Base-by-base conservation (phyloP, 116 monocot species). In the Zostera marina region DNA sequence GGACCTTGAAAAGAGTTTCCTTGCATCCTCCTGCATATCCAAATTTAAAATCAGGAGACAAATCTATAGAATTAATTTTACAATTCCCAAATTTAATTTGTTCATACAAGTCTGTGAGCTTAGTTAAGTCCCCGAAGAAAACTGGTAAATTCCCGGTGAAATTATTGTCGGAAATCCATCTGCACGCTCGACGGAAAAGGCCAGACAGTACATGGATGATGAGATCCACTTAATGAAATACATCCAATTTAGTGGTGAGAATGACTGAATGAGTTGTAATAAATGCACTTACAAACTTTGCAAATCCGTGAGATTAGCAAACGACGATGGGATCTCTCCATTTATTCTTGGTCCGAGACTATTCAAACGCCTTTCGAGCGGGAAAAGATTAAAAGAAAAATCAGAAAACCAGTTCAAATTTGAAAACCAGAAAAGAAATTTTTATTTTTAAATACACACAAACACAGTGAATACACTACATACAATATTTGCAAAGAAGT, bases 131-230 rank as follows among this genome's bases (percentile, higher is more conserved):
- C 14, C 56, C 39, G 0, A 56, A 8, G 38, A 56, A 56, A 15
- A 8, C 56, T 14, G 56, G 56, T 32, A 56, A 15, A 15, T n/a
- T 56, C 38, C 56, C 56, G 12, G 7, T 15, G 2, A 56, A 56
- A 5, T 8, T 56, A 56, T 56, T 56, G 38, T 19, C 56, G 16
- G 56, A 32, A n/a, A 38, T 38, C 56, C 56, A 40, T 8, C 56
- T 56, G 24, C 13, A 22, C 11, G 8, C 9, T 15, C 14, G 38
- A 56, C 32, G n/a, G 19, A 17, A 49, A 49, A 45, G 9, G 0
- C 20, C 49, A 19, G 32, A 49, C 20, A 17, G 20, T 8, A 51
- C 15, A 9, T 10, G 17, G 20, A 51, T 8, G 20, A 51, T 9
- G 0, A 2, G 19, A n/a, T n/a, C n/a, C 10, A 16, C 15, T 17